Conservation (phyloP, 768 basidiomycete genomes). For the Russula sp. region DNA sequence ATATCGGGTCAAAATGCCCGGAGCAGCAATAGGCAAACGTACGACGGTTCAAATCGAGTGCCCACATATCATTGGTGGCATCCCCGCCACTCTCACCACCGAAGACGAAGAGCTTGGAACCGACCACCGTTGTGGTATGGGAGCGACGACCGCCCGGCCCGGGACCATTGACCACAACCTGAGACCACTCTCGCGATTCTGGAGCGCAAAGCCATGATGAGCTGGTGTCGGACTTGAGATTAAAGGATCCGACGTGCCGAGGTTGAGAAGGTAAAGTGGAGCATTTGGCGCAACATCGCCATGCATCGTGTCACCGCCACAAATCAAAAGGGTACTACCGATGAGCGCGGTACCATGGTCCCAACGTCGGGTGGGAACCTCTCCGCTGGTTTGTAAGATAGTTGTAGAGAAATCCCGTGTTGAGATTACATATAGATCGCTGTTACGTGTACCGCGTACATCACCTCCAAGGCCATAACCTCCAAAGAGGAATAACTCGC, state of each 20-base stretch:
- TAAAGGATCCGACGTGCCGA: conserved; percentile 55
- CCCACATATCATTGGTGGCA: conserved; percentile 93
- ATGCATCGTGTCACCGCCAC: conserved; percentile 86
- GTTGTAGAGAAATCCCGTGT: conserved; percentile 77
- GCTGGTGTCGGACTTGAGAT: not conserved
- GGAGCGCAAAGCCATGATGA: not conserved
- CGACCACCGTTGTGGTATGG: conserved; percentile 90
- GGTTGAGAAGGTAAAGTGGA: conserved; percentile 87
- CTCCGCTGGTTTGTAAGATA: conserved; percentile 83
- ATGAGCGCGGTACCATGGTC: conserved; percentile 90
- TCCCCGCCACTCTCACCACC: conserved; percentile 87
- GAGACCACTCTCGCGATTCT: conserved; percentile 93
- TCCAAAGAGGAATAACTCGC: conserved; percentile 96
- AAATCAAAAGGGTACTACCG: conserved; percentile 91
- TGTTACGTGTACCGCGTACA: conserved; percentile 51
- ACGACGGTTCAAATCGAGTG: conserved; percentile 90
- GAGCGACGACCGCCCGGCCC: conserved; percentile 87
- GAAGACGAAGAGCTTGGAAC: conserved; percentile 89
- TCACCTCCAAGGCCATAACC: no score
- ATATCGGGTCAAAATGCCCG: conserved; percentile 19
- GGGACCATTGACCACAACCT: conserved; percentile 57
- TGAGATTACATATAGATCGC: conserved; percentile 86
- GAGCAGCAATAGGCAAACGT: conserved; percentile 37
- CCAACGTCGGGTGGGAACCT: conserved; percentile 82
- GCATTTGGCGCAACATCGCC: conserved; percentile 55